Conservation (phyloP, 2,329 filamentous ascomycete genomes). For the Fusarium sp. region DNA sequence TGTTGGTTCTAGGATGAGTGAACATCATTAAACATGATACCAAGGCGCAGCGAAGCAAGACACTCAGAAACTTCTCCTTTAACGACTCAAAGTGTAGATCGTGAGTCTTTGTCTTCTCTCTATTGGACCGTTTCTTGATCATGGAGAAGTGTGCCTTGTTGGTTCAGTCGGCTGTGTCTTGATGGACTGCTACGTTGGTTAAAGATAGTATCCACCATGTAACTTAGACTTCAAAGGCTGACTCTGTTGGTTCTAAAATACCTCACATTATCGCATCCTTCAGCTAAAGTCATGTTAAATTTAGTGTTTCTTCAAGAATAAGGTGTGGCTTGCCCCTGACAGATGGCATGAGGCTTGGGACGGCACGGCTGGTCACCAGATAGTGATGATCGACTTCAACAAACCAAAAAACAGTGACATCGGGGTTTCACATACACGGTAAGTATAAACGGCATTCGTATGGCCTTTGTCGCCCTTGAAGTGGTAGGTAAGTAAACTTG, state of each 20-base stretch:
- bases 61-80: neutral
- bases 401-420: neutral
- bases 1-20: neutral
- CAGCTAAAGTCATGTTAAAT: neutral
- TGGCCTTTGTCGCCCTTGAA: too few species aligned
- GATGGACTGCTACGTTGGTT: too few species aligned
- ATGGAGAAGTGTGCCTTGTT: neutral
- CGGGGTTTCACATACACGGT: too few species aligned
- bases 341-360: neutral
- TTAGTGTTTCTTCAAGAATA: neutral
- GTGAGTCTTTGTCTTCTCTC: neutral
- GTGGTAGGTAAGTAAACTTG: neutral
- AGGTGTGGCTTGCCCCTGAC: neutral
- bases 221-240: neutral
- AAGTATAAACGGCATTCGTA: too few species aligned
- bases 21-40: neutral
- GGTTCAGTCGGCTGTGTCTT: neutral
- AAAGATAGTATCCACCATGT: neutral
- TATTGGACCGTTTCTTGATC: neutral
- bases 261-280: neutral
- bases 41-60: neutral
- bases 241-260: slow-evolving; percentile 5
- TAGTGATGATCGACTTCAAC: neutral
- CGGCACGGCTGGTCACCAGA: neutral
- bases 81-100: neutral